Base-by-base conservation (phyloP, 2,329 filamentous ascomycete genomes). In the Dactylellina drechsleri region DNA sequence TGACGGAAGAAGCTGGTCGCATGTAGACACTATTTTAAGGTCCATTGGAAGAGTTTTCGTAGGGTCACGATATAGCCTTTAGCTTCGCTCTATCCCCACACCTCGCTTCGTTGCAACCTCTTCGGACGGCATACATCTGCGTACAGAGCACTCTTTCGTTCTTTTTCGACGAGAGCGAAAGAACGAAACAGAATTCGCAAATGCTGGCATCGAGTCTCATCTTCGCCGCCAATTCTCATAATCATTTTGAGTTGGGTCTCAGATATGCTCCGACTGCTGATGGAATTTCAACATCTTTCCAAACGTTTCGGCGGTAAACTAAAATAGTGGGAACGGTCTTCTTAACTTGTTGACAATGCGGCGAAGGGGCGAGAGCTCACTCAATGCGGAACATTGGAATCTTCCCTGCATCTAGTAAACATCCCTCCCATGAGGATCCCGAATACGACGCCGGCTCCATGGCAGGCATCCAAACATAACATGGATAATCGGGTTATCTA, bases 1-100 rank as follows among this genome's bases (percentile, higher is more conserved):
- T 52, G 58, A 72, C 60, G 49, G 59, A 60, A 54, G 54, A 70
- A 56, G 58, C 40, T 70, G 66, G 66, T 70, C 66, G 66, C 54
- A 41, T 62, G 66, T 52, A 58, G 52, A 53, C 66, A 20, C 66
- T 71, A 71, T 71, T 71, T 71, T 71, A 71, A 65, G 66, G 20
- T 53, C 56, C 15, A 40, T 13, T 7, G 10, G 31, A 36, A 36
- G 31, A 7, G 31, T 36, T 31, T 31, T 20, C n/a, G 52, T 45
- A 45, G 60, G 23, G 60, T 72, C 67, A 72, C 60, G 67, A 56
- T 70, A 20, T 43, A 36, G 49, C 53, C 40, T 50, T 23, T 61
- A 54, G 40, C 31, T 28, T 18, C 20, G 20, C 57, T 16, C 16
- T 28, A 66, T 58, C 64, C 56, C 64, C 62, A 62, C 60, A 61